phyloP scores from a whole-genome alignment of 257 asterid genomes.

The Lycium barbarum region DNA sequence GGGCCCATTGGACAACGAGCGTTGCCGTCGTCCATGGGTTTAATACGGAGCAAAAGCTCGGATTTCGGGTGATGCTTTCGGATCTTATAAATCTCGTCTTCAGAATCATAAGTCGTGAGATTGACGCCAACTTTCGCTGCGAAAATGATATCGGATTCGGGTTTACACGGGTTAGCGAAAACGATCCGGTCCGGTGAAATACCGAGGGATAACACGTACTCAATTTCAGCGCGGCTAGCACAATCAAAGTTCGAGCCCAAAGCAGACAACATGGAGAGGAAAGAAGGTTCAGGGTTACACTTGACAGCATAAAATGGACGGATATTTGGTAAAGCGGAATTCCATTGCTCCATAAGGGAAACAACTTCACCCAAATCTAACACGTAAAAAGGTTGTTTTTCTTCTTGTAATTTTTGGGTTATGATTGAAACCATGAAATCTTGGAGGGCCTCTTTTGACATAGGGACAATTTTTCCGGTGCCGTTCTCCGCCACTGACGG shows the following conservation, averaged over 20 bases:
- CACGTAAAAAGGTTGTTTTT: conserved; percentile 32
- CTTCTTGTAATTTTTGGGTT: conserved; percentile 25
- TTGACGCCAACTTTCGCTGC: conserved; percentile 32
- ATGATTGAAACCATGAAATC: conserved; percentile 32
- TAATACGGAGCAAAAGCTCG: conserved; percentile 29
- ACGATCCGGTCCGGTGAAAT: conserved; percentile 33
- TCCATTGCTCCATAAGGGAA: conserved; percentile 34
- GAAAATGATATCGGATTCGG: conserved; percentile 29
- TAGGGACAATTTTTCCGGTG: conserved; percentile 25
- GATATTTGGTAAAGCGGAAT: conserved; percentile 24
- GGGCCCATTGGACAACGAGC: conserved; percentile 31
- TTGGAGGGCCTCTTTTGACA: conserved; percentile 27
- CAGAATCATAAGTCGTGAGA: conserved; percentile 29
- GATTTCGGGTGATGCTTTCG: conserved; percentile 25
- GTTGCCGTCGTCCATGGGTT: conserved; percentile 14
- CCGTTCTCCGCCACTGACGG: not conserved
- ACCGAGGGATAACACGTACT: conserved; percentile 33
- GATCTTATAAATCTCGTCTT: conserved; percentile 30
- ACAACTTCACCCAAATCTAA: conserved; percentile 31
- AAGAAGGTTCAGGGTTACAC: conserved; percentile 33
- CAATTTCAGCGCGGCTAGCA: conserved; percentile 37
- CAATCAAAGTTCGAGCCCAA: conserved; percentile 33
- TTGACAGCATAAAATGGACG: conserved; percentile 39
- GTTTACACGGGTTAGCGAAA: conserved; percentile 31
- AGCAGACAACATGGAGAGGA: conserved; percentile 27